Conservation (phyloP, 345 rosid genomes). For the Arabidopsis arenosa region DNA sequence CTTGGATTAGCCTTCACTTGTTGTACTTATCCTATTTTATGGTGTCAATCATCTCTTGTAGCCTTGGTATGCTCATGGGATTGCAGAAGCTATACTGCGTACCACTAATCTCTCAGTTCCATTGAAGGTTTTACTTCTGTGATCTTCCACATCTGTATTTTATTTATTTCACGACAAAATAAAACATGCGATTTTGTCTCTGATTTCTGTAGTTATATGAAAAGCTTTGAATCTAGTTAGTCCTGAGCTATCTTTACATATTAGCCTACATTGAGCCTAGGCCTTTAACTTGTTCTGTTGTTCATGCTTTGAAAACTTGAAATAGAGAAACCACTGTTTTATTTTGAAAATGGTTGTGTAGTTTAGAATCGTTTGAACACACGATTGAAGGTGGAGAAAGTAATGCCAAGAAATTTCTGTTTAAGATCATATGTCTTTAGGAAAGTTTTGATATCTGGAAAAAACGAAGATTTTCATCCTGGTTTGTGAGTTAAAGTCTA, state of each 20-base stretch:
- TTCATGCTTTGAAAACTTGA: constrained; percentile 17
- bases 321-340: constrained; percentile 22
- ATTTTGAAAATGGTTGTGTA: not conserved
- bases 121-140: constrained; percentile 59
- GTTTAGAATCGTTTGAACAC: not conserved
- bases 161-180: not conserved
- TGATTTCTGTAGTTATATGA: constrained; percentile 1
- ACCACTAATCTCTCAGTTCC: constrained; percentile 91
- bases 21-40: not conserved
- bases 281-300: constrained; percentile 16
- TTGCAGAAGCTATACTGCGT: constrained; percentile 93
- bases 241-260: constrained; percentile 21
- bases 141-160: not conserved
- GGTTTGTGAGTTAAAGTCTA: not conserved
- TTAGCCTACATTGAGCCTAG: not conserved
- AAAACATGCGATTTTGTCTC: not conserved
- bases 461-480: not conserved
- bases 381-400: not conserved
- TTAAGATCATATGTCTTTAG: not conserved
- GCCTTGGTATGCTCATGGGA: constrained; percentile 99
- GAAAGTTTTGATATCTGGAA: constrained; percentile 3
- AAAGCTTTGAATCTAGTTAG: not conserved
- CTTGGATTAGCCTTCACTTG: constrained; percentile 5
- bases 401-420: not conserved
- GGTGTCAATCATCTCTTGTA: constrained; percentile 40